A percentile compares a stretch with the other conserved stretches of the same genome.
These are phyloP conservation scores for Parietaria judaica DNA, from an alignment of 306 rosid genomes.

Conservation along the genomic window DNA sequence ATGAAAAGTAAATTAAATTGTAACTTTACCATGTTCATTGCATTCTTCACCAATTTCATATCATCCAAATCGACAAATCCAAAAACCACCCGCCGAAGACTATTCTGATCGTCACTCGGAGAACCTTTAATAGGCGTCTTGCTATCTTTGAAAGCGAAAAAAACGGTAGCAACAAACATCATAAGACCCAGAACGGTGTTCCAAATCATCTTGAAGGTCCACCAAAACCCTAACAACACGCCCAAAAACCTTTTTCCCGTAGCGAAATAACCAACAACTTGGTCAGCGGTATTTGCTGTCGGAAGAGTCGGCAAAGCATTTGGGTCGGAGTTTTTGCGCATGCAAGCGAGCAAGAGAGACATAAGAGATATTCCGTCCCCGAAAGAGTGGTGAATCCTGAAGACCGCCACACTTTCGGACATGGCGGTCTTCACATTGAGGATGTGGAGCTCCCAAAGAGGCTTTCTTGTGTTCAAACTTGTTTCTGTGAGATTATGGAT, in stretches of 20 bases:
- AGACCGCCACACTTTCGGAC: slow-evolving; percentile 21
- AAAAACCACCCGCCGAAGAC: slow-evolving; percentile 18
- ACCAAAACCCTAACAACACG: slow-evolving; percentile 18
- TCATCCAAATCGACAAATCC: slow-evolving; percentile 26
- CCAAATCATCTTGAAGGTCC: slow-evolving; percentile 20
- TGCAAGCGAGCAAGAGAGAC: slow-evolving; percentile 34
- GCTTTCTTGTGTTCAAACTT: slow-evolving; percentile 16
- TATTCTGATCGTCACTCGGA: slow-evolving; percentile 4
- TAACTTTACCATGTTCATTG: slow-evolving; percentile 17
- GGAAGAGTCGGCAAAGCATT: slow-evolving; percentile 30
- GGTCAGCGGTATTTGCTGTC: background rate
- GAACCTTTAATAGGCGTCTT: slow-evolving; percentile 25
- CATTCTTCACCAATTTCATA: slow-evolving; percentile 29
- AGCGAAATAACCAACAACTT: background rate
- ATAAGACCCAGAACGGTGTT: slow-evolving; percentile 20
- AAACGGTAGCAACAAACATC: slow-evolving; percentile 17
- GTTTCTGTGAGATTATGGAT: slow-evolving; percentile 24
- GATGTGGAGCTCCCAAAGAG: slow-evolving; percentile 34
- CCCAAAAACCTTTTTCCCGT: background rate
- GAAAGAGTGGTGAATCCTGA: slow-evolving; percentile 33
- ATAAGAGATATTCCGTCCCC: slow-evolving; percentile 37
- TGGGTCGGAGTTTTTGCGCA: slow-evolving; percentile 20
- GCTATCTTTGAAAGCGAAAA: slow-evolving; percentile 15
- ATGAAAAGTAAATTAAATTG: too few species aligned
- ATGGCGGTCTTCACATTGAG: slow-evolving; percentile 25